A percentile compares a stretch with the other conserved stretches of the same genome.
Evolutionary conservation across 768 basidiomycete species (phyloP).

Genomic region (Russula compacta): DNA sequence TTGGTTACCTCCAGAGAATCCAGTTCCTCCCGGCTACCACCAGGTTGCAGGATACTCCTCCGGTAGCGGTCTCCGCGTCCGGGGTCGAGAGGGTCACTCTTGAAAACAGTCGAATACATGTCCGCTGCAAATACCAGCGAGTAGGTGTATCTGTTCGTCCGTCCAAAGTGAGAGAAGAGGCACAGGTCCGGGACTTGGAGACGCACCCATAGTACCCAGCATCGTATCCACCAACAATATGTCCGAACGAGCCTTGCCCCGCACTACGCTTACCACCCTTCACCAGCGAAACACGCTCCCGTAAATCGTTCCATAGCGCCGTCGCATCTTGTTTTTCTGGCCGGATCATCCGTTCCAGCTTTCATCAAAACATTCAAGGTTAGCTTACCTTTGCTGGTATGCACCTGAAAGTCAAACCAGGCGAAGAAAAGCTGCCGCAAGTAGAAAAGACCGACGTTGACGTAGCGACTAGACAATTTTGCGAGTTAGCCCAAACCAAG

Average conservation of each 20-base stretch:
- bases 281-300: constrained; percentile 62
- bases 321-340: constrained; percentile 63
- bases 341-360: constrained; percentile 1
- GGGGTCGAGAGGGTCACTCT: constrained; percentile 65
- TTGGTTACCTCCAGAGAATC: constrained; percentile 59
- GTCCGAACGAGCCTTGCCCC: constrained; percentile 69
- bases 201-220: constrained; percentile 61
- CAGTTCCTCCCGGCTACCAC: constrained; percentile 72
- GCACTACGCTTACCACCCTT: constrained; percentile 49
- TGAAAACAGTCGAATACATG: constrained; percentile 71
- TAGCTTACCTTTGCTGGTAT: constrained; percentile 52
- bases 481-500: background rate
- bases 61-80: constrained; percentile 59
- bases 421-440: constrained; percentile 81
- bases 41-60: constrained; percentile 62
- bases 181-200: background rate
- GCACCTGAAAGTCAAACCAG: constrained; percentile 67
- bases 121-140: constrained; percentile 55
- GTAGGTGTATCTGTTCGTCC: constrained; percentile 44
- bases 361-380: background rate
- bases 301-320: constrained; percentile 65
- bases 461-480: constrained; percentile 36
- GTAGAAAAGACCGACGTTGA: constrained; percentile 76
- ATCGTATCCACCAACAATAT: constrained; percentile 69
- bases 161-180: background rate